Conservation (phyloP, 1,284 basidiomycete species). For the Trametes pubescens region DNA sequence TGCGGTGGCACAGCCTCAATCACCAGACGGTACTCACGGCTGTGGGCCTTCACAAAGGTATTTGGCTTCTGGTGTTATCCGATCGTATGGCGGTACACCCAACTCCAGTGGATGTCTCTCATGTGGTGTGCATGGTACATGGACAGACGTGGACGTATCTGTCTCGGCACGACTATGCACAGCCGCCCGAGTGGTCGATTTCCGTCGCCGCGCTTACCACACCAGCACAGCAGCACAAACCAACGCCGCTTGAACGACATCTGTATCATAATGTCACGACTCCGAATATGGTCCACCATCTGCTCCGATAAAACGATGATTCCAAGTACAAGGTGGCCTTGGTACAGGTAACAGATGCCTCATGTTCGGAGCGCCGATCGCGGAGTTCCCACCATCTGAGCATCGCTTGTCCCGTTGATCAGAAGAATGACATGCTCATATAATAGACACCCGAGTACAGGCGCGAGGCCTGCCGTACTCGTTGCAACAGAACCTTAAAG, state of each 20-base stretch:
- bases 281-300: too few species aligned
- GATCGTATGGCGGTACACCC: too few species aligned
- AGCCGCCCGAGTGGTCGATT: not conserved
- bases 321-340: not conserved
- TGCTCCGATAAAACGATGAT: too few species aligned
- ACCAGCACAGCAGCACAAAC: not conserved
- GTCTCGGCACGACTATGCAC: not conserved
- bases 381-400: not conserved
- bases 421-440: not conserved
- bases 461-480: not conserved
- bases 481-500: not conserved
- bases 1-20: conserved; percentile 1
- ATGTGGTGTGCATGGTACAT: not conserved
- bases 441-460: not conserved
- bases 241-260: not conserved
- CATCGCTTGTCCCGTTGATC: conserved; percentile 3
- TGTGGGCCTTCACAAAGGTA: not conserved
- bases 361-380: not conserved
- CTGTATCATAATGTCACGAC: too few species aligned
- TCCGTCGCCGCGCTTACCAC: not conserved
- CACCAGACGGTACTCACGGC: not conserved
- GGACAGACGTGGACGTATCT: not conserved
- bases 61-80: not conserved
- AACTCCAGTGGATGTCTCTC: not conserved
- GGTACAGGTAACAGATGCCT: not conserved